Percentiles rank a stretch among this genome's conserved stretches.
Conservation (phyloP, 768 basidiomycete genomes). For the Boletales sp. region DNA sequence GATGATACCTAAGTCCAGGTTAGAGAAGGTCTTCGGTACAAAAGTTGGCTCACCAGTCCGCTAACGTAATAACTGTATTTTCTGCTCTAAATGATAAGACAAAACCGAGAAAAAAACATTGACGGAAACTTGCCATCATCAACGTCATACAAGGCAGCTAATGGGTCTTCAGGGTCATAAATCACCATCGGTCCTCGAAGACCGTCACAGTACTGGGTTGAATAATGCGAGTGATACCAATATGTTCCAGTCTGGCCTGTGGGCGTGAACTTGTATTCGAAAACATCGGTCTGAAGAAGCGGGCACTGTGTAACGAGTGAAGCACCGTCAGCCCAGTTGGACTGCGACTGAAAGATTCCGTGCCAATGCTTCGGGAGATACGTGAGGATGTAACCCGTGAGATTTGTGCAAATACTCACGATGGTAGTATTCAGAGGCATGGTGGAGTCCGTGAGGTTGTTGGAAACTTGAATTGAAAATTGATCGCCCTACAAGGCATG, state of each 20-base stretch:
- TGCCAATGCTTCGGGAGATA: slow-evolving; percentile 37
- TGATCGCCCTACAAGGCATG: not conserved
- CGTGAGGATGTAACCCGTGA: not conserved
- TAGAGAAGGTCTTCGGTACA: not conserved
- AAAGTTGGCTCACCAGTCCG: slow-evolving; percentile 35
- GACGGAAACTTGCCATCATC: slow-evolving; percentile 22
- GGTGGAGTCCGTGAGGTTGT: not conserved
- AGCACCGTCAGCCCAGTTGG: slow-evolving; percentile 40
- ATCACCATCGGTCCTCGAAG: slow-evolving; percentile 32
- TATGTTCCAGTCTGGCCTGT: slow-evolving; percentile 32
- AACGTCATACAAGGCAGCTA: slow-evolving; percentile 27
- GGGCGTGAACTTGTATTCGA: slow-evolving; percentile 32
- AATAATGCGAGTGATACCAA: slow-evolving; percentile 45
- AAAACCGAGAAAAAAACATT: not conserved
- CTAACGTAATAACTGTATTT: slow-evolving; percentile 27
- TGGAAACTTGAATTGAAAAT: not conserved
- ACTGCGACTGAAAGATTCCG: slow-evolving; percentile 37
- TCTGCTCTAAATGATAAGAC: not conserved
- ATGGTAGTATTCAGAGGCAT: not conserved
- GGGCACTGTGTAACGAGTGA: slow-evolving; percentile 42
- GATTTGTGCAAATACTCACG: not conserved
- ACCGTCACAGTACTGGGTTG: slow-evolving; percentile 39
- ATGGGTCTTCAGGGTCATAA: slow-evolving; percentile 31
- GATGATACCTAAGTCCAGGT: slow-evolving; percentile 30
- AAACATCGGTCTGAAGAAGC: slow-evolving; percentile 32